A percentile compares a stretch with the other conserved stretches of the same genome.
These are phyloP conservation scores for Ophiosphaerella narmari DNA, from an alignment of 2,329 filamentous ascomycete genomes.

Conservation along the genomic window DNA sequence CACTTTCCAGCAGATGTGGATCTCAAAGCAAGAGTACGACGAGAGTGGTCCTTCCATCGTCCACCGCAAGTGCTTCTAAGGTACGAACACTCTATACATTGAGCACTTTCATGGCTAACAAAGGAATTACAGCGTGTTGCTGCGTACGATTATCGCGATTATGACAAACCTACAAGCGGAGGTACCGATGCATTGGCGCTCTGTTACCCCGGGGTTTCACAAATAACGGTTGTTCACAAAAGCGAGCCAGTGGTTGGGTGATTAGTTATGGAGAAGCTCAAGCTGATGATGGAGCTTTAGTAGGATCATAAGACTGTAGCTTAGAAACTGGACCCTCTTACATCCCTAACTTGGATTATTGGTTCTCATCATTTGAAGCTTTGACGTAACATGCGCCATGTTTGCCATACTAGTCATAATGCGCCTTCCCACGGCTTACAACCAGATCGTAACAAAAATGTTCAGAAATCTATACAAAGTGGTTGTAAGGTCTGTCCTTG, in stretches of 20 bases:
- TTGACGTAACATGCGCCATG: too few relatives aligned
- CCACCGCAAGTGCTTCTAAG: slow-evolving; percentile 99
- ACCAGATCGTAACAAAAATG: too few relatives aligned
- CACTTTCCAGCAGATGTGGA: slow-evolving; percentile 99
- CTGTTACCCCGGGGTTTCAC: slow-evolving; percentile 41
- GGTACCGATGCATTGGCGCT: slow-evolving; percentile 43
- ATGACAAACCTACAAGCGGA: slow-evolving; percentile 46
- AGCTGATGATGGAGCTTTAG: slow-evolving; percentile 36
- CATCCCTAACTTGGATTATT: slow-evolving; percentile 22
- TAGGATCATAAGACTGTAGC: slow-evolving; percentile 47
- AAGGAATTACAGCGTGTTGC: slow-evolving; percentile 35
- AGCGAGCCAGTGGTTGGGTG: slow-evolving; percentile 44
- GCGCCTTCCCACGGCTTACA: too few relatives aligned
- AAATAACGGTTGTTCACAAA: slow-evolving; percentile 47
- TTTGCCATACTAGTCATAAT: too few relatives aligned
- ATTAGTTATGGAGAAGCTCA: slow-evolving; percentile 45
- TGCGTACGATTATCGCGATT: slow-evolving; percentile 41
- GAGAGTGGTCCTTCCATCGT: slow-evolving; percentile 99
- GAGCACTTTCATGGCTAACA: slow-evolving; percentile 23
- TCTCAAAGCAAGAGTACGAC: slow-evolving; percentile 99
- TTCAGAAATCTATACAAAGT: too few relatives aligned
- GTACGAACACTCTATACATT: slow-evolving; percentile 48
- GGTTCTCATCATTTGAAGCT: too few relatives aligned
- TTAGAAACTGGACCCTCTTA: slow-evolving; percentile 46
- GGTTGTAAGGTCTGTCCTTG: too few relatives aligned